Percentiles rank a stretch among this genome's conserved stretches.
Conservation (phyloP, 1,284 basidiomycete genomes). For the Malassezia sp. region DNA sequence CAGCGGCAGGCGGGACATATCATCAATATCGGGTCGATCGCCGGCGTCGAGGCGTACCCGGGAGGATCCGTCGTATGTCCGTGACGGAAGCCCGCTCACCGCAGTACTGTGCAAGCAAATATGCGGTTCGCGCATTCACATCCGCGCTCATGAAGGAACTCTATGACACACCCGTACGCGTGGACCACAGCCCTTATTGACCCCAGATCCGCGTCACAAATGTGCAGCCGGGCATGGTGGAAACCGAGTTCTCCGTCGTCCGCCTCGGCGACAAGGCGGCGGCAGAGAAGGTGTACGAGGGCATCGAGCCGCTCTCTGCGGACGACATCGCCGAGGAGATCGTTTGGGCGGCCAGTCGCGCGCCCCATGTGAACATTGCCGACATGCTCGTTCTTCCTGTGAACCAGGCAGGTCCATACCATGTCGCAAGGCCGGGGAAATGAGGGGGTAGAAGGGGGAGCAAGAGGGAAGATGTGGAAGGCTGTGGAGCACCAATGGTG, state of each 20-base stretch:
- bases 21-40: constrained; percentile 89
- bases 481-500: no score
- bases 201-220: constrained; percentile 41
- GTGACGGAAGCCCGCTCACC: neutral
- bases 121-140: constrained; percentile 79
- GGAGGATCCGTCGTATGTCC: constrained; percentile 24
- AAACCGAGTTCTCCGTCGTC: constrained; percentile 52
- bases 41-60: constrained; percentile 77
- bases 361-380: constrained; percentile 45
- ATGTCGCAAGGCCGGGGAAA: constrained; percentile 19
- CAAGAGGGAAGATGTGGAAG: no score
- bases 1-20: constrained; percentile 73
- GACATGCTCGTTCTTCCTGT: constrained; percentile 34
- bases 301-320: constrained; percentile 33
- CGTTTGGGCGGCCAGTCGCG: constrained; percentile 77
- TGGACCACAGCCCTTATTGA: no score
- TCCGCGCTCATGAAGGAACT: constrained; percentile 68
- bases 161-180: constrained; percentile 75
- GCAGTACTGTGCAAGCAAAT: constrained; percentile 55
- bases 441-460: no score
- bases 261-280: constrained; percentile 29
- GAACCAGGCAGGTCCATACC: constrained; percentile 39
- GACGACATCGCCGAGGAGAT: constrained; percentile 71
- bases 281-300: constrained; percentile 39
- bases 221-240: constrained; percentile 62